phyloP scores from a whole-genome alignment of 352 stramenopile species.

The Phytophthora megakarya region DNA sequence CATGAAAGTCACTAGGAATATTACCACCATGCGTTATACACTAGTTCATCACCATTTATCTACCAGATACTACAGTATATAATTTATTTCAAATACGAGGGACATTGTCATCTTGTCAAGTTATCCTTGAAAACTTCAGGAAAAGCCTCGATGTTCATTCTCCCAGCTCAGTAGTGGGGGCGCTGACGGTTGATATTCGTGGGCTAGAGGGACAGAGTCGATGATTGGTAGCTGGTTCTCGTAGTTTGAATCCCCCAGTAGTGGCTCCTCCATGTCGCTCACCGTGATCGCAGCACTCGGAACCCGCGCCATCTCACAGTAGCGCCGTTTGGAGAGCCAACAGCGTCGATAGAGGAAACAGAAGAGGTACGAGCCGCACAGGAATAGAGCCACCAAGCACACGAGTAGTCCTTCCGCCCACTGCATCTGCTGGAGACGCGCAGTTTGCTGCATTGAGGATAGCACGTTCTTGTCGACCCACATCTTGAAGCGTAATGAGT shows the following conservation, averaged over 20 bases:
- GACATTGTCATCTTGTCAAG: not conserved
- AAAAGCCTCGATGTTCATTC: slow-evolving; percentile 13
- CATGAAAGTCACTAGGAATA: slow-evolving; percentile 7
- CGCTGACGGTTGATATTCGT: slow-evolving; percentile 68
- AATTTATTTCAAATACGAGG: slow-evolving; percentile 38
- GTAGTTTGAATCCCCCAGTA: slow-evolving; percentile 52
- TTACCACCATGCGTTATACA: slow-evolving; percentile 8
- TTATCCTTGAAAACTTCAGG: not conserved
- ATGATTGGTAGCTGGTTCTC: slow-evolving; percentile 44
- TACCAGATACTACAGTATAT: slow-evolving; percentile 30
- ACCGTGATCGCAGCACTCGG: slow-evolving; percentile 40
- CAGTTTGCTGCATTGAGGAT: slow-evolving; percentile 17
- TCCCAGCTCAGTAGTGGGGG: slow-evolving; percentile 58
- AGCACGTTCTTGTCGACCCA: slow-evolving; percentile 20
- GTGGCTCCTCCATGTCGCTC: slow-evolving; percentile 72
- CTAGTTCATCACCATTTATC: slow-evolving; percentile 4
- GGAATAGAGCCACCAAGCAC: slow-evolving; percentile 46
- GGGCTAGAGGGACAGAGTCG: slow-evolving; percentile 48
- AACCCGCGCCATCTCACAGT: slow-evolving; percentile 26
- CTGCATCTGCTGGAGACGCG: slow-evolving; percentile 34
- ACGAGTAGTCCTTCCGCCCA: slow-evolving; percentile 47
- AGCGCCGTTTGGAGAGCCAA: slow-evolving; percentile 13
- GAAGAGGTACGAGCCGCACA: slow-evolving; percentile 56
- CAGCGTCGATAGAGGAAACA: slow-evolving; percentile 57
- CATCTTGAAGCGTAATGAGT: slow-evolving; percentile 23